Evolutionary conservation across 768 basidiomycete species (phyloP).

Genomic region (Phaeolepiota aurea): DNA sequence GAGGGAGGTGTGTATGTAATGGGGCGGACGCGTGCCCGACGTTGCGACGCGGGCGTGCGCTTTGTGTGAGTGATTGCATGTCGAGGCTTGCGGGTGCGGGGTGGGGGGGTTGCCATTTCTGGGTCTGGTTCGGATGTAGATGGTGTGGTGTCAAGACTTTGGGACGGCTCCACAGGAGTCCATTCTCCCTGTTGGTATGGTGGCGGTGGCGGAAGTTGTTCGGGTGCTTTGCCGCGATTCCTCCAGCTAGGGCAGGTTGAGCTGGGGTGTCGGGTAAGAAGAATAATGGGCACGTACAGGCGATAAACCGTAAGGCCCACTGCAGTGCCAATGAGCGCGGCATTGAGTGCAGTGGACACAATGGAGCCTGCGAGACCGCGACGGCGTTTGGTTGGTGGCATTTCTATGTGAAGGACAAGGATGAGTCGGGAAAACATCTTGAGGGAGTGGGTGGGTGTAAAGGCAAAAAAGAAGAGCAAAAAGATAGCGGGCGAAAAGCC

Average conservation of each 20-base stretch:
- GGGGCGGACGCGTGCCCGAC: conserved; percentile 19
- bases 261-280: not conserved
- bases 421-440: conserved; percentile 26
- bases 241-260: conserved; percentile 48
- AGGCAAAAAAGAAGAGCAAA: not conserved
- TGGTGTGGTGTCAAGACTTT: conserved; percentile 1
- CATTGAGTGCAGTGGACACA: conserved; percentile 76
- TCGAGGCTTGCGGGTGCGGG: conserved; percentile 28
- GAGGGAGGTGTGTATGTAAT: conserved; percentile 15
- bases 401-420: conserved; percentile 52
- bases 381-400: conserved; percentile 70
- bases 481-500: too few species aligned
- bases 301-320: conserved; percentile 84
- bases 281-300: conserved; percentile 45
- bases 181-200: conserved; percentile 59
- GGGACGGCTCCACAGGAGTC: conserved; percentile 24
- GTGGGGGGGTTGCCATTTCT: conserved; percentile 27
- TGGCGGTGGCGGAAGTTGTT: conserved; percentile 44
- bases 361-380: conserved; percentile 77
- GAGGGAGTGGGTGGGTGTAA: not conserved
- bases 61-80: conserved; percentile 19
- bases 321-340: conserved; percentile 79
- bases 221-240: conserved; percentile 56
- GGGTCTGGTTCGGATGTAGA: too few species aligned
- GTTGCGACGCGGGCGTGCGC: conserved; percentile 24